Evolutionary conservation across 441 rosid species (phyloP).

Genomic region (Euphorbia celastroides): DNA sequence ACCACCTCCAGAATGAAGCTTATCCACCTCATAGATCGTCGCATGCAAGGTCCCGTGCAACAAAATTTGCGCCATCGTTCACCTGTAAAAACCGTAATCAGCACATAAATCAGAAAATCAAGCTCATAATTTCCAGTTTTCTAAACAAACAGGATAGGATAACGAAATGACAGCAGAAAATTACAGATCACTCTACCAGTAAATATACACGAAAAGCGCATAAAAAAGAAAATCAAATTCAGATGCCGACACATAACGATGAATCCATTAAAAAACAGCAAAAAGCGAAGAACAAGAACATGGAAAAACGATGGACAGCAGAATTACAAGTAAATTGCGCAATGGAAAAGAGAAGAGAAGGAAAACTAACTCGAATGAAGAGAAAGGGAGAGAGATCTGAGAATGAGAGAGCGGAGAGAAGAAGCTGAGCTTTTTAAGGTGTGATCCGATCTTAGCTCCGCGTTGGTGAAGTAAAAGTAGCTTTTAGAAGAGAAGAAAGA

Average conservation of each 20-base stretch:
- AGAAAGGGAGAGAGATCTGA: constrained; percentile 9
- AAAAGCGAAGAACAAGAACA: background rate
- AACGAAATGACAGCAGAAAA: background rate
- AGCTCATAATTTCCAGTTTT: background rate
- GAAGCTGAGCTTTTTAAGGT: too few relatives aligned
- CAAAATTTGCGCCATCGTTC: constrained; percentile 64
- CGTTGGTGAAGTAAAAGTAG: too few relatives aligned
- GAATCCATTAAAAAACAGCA: background rate
- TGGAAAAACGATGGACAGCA: background rate
- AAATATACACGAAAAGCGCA: too few relatives aligned
- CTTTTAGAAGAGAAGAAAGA: too few relatives aligned
- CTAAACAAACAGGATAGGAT: background rate
- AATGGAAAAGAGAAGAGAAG: background rate
- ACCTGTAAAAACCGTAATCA: constrained; percentile 26
- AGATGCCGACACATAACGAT: background rate
- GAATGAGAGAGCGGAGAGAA: too few relatives aligned
- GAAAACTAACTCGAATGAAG: background rate
- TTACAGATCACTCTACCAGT: too few relatives aligned
- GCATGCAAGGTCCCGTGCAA: constrained; percentile 86
- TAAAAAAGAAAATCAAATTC: too few relatives aligned
- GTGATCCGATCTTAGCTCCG: too few relatives aligned
- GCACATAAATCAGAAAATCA: background rate
- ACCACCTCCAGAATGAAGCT: constrained; percentile 35
- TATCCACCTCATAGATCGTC: constrained; percentile 81
- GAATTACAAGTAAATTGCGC: background rate